Evolutionary conservation across 805 yeast species (phyloP).

Genomic region (Limtongia smithiae): DNA sequence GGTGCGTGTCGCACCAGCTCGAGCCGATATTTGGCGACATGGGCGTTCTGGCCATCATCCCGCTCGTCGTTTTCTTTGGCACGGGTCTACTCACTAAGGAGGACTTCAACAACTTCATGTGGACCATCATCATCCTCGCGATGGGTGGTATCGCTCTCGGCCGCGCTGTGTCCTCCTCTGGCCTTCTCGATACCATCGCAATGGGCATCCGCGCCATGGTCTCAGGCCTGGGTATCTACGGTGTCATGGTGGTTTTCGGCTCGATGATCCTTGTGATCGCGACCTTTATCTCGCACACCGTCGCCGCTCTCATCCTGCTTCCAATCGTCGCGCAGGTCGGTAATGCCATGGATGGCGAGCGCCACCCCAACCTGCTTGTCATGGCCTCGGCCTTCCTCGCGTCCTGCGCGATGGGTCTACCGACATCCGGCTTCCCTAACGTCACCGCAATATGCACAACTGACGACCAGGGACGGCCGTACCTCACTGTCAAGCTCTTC

Average conservation of each 20-base stretch:
- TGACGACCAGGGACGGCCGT: conserved; percentile 87
- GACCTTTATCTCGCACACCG: conserved; percentile 94
- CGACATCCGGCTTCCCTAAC: conserved; percentile 96
- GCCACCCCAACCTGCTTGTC: conserved; percentile 81
- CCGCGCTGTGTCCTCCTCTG: conserved; percentile 89
- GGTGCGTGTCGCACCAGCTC: conserved; percentile 84
- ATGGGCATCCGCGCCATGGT: conserved; percentile 59
- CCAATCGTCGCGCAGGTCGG: conserved; percentile 92
- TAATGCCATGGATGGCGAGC: conserved; percentile 46
- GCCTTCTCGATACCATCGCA: conserved; percentile 78
- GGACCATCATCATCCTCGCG: conserved; percentile 93
- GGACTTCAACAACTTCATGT: conserved; percentile 91
- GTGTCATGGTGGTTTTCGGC: conserved; percentile 76
- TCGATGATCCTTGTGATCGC: conserved; percentile 77
- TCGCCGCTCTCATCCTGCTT: conserved; percentile 88
- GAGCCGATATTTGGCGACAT: conserved; percentile 81
- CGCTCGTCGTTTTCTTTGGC: conserved; percentile 88
- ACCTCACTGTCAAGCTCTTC: conserved; percentile 79
- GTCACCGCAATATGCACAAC: conserved; percentile 95
- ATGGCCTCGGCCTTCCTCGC: conserved; percentile 64
- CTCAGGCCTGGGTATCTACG: conserved; percentile 64
- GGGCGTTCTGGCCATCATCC: conserved; percentile 93
- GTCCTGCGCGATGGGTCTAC: conserved; percentile 95
- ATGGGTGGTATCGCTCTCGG: conserved; percentile 98
- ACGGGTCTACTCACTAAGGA: conserved; percentile 82